A percentile compares a stretch with the other conserved stretches of the same genome.
Conservation (phyloP, 2,329 filamentous ascomycete species). For the Botrytis aclada region DNA sequence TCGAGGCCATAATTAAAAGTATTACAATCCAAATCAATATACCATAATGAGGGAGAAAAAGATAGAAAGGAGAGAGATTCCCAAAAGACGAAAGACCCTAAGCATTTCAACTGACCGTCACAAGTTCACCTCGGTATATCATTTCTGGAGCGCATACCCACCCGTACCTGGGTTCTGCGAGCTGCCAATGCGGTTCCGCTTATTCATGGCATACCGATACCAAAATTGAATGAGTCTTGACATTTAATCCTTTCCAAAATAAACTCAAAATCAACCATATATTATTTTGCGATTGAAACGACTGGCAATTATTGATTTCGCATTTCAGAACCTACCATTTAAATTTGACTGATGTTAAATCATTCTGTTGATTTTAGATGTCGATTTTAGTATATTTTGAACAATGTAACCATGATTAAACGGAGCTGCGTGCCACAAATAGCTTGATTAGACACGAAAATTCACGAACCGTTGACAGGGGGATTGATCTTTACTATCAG, state of each 20-base stretch:
- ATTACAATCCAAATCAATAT: slow-evolving; percentile 11
- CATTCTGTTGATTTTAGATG: not conserved
- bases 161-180: not conserved
- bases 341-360: not conserved
- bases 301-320: not conserved
- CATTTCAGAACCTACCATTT: not conserved
- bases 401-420: not conserved
- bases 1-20: slow-evolving; percentile 28
- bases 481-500: slow-evolving; percentile 1
- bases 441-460: slow-evolving; percentile 17
- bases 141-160: not conserved
- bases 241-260: not conserved
- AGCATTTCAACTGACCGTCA: slow-evolving; percentile 6
- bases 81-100: not conserved
- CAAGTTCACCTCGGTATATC: slow-evolving; percentile 17
- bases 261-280: not conserved
- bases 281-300: not conserved
- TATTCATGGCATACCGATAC: not conserved
- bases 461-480: slow-evolving; percentile 14
- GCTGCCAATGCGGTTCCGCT: not conserved
- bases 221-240: not conserved
- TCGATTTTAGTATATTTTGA: not conserved
- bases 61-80: not conserved
- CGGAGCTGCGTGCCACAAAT: not conserved
- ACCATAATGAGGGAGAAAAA: not conserved